phyloP scores from a whole-genome alignment of 2,329 filamentous ascomycete genomes.

The Aspergillus ruber region DNA sequence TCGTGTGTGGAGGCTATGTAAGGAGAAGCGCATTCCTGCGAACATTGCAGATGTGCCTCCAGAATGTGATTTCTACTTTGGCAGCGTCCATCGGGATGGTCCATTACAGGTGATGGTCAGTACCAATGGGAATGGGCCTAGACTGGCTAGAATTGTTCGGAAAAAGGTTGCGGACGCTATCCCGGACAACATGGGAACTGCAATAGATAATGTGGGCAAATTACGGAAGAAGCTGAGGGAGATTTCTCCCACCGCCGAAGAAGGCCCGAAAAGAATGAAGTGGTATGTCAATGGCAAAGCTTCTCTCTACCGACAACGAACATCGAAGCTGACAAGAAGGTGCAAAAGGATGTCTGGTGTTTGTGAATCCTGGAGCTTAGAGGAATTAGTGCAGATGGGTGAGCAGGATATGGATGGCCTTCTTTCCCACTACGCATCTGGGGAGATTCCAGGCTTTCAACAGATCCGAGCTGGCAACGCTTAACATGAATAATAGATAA shows the following conservation, averaged over 20 bases:
- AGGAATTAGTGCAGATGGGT: conserved; percentile 75
- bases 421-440: conserved; percentile 62
- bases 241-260: conserved; percentile 63
- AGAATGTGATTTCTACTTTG: conserved; percentile 99
- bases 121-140: conserved; percentile 93
- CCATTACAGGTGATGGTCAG: conserved; percentile 98
- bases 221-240: conserved; percentile 72
- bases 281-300: conserved; percentile 52
- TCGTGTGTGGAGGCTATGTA: conserved; percentile 88
- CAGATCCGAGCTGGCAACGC: conserved; percentile 21
- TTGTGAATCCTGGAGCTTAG: conserved; percentile 77
- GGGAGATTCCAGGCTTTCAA: conserved; percentile 32
- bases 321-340: not conserved
- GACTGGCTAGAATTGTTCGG: conserved; percentile 79
- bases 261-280: conserved; percentile 81
- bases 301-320: not conserved
- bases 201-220: conserved; percentile 76
- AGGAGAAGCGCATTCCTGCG: conserved; percentile 72
- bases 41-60: conserved; percentile 96
- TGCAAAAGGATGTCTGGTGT: conserved; percentile 77
- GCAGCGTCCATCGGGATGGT: conserved; percentile 88
- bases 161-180: conserved; percentile 71
- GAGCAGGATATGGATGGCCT: conserved; percentile 79
- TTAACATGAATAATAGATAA: not conserved
- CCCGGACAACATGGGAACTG: conserved; percentile 73